A percentile compares a stretch with the other conserved stretches of the same genome.
These are phyloP conservation scores for Diaporthe citrichinensis DNA, from an alignment of 2,329 filamentous ascomycete genomes.

Conservation along the genomic window DNA sequence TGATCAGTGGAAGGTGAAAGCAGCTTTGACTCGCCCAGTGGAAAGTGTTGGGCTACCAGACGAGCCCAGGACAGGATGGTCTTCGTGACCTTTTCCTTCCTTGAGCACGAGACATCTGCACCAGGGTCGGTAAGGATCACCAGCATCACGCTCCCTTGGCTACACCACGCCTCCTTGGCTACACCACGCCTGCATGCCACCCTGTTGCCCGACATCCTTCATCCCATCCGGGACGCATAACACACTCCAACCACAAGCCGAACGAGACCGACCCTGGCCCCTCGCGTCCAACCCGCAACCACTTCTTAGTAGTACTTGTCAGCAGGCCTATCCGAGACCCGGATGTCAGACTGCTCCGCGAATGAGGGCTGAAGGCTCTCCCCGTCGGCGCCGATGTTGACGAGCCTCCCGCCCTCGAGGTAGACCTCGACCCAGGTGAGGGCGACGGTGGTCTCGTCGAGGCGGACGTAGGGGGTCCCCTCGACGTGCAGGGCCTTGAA, in stretches of 20 bases:
- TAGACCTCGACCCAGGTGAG: not conserved
- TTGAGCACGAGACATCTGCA: not conserved
- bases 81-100: not conserved
- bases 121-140: not conserved
- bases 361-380: constrained; percentile 24
- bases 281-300: not conserved
- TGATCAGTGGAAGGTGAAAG: not conserved
- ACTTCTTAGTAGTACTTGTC: constrained; percentile 15
- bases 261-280: too few species aligned
- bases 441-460: not conserved
- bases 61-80: not conserved
- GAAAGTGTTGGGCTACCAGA: too few species aligned
- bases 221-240: not conserved
- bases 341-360: constrained; percentile 14
- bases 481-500: constrained; percentile 1
- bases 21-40: not conserved
- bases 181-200: not conserved
- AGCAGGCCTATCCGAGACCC: not conserved
- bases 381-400: not conserved
- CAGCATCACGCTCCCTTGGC: not conserved
- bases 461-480: not conserved
- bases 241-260: not conserved
- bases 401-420: not conserved
- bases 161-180: not conserved
- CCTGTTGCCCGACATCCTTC: not conserved